Evolutionary conservation across 2,329 filamentous ascomycete species (phyloP).

Genomic region (Microcera coccophila): DNA sequence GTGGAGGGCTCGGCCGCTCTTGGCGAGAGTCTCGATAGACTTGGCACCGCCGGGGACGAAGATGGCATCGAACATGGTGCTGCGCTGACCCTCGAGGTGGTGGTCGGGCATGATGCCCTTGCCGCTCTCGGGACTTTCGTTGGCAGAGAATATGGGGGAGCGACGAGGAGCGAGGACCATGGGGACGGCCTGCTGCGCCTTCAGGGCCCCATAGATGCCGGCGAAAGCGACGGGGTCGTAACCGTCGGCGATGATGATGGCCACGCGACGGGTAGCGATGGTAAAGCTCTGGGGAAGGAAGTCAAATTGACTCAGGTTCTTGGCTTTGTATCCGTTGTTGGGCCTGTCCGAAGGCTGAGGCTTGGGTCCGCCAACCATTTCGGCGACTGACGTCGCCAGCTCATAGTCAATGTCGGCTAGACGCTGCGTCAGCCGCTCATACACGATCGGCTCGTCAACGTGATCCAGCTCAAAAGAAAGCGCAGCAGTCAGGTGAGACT

Average conservation of each 20-base stretch:
- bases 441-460: slow-evolving; percentile 75
- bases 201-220: slow-evolving; percentile 60
- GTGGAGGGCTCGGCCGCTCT: slow-evolving; percentile 69
- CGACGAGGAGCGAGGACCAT: slow-evolving; percentile 70
- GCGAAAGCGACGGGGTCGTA: slow-evolving; percentile 65
- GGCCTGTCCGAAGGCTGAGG: slow-evolving; percentile 49
- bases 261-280: slow-evolving; percentile 67
- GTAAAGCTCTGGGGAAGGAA: slow-evolving; percentile 60
- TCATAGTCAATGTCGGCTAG: slow-evolving; percentile 68
- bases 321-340: slow-evolving; percentile 67
- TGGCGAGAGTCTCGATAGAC: slow-evolving; percentile 58
- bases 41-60: slow-evolving; percentile 71
- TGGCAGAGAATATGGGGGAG: slow-evolving; percentile 60
- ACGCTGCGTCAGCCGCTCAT: slow-evolving; percentile 64
- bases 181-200: slow-evolving; percentile 60
- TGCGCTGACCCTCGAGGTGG: slow-evolving; percentile 74
- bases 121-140: slow-evolving; percentile 48
- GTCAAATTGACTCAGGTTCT: slow-evolving; percentile 65
- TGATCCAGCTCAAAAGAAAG: slow-evolving; percentile 76
- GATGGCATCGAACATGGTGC: slow-evolving; percentile 75
- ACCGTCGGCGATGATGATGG: slow-evolving; percentile 73
- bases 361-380: slow-evolving; percentile 62
- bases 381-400: slow-evolving; percentile 65
- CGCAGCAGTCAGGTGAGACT: slow-evolving; percentile 66
- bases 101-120: slow-evolving; percentile 66